These are phyloP conservation scores for Kondoa malvinella DNA, from an alignment of 768 basidiomycete species.

Conservation along the genomic window DNA sequence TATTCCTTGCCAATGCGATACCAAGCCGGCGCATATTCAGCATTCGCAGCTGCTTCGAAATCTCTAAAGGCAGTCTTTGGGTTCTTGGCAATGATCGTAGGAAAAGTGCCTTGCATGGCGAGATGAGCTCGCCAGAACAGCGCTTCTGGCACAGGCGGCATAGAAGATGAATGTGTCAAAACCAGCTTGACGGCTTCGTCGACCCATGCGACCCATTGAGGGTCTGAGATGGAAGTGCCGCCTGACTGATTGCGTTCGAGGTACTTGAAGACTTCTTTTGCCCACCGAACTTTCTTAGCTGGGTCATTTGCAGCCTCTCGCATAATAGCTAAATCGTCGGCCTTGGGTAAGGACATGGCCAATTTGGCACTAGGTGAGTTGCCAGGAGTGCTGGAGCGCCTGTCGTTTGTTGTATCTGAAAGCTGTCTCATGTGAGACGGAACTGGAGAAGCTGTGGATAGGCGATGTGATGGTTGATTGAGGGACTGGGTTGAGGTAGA, in stretches of 20 bases:
- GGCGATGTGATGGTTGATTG: background rate
- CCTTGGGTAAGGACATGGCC: background rate
- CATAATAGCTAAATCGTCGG: conserved; percentile 1
- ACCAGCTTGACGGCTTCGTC: conserved; percentile 51
- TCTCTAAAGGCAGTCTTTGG: conserved; percentile 71
- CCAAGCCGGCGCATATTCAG: conserved; percentile 67
- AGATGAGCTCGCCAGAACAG: conserved; percentile 58
- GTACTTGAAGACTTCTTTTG: conserved; percentile 61
- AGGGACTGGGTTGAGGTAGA: background rate
- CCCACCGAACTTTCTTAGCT: conserved; percentile 48
- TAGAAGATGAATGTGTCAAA: conserved; percentile 36
- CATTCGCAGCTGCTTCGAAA: conserved; percentile 65
- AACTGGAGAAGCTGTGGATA: background rate
- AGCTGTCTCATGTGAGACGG: background rate
- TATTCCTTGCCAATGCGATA: conserved; percentile 81
- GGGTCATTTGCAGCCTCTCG: background rate
- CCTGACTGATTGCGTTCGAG: conserved; percentile 44
- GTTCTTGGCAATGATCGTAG: conserved; percentile 47
- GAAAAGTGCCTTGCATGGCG: conserved; percentile 51
- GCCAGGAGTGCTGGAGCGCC: background rate
- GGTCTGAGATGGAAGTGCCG: conserved; percentile 21
- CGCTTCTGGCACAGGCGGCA: conserved; percentile 49
- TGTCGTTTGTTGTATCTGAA: background rate
- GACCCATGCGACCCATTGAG: conserved; percentile 33
- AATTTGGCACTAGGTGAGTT: background rate